Evolutionary conservation across 1,284 basidiomycete genomes (phyloP).

Genomic region (Phylloporus gajari): DNA sequence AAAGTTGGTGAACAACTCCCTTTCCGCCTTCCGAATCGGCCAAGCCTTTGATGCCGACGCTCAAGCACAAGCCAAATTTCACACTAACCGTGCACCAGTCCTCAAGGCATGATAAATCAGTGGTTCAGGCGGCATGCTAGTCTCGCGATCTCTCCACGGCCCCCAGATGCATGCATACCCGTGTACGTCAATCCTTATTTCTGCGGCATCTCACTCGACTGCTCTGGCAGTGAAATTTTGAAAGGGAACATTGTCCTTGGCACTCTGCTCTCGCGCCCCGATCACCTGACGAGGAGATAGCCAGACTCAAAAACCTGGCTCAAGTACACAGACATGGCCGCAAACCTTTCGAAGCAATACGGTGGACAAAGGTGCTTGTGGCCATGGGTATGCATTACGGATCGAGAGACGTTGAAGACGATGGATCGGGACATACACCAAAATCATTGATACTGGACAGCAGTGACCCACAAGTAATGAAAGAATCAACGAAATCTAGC

Average conservation of each 20-base stretch:
- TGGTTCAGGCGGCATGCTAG: too few species aligned
- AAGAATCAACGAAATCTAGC: conserved; percentile 20
- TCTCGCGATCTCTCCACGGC: too few species aligned
- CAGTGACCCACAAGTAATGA: conserved; percentile 17
- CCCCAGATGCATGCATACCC: too few species aligned
- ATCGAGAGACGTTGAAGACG: too few species aligned
- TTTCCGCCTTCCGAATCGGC: conserved; percentile 93
- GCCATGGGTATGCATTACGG: conserved; percentile 29
- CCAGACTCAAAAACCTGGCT: conserved; percentile 58
- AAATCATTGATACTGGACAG: conserved; percentile 12
- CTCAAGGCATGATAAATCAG: too few species aligned
- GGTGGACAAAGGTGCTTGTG: conserved; percentile 47
- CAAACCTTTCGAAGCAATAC: conserved; percentile 18
- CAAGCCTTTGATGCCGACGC: conserved; percentile 87
- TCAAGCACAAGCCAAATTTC: conserved; percentile 80
- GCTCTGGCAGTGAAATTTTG: conserved; percentile 58
- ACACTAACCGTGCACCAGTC: too few species aligned
- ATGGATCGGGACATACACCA: conserved; percentile 14
- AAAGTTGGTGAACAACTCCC: conserved; percentile 89
- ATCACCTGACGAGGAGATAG: conserved; percentile 60
- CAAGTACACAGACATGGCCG: conserved; percentile 41
- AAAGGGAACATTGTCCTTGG: conserved; percentile 59
- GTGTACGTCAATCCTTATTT: too few species aligned
- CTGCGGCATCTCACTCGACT: too few species aligned
- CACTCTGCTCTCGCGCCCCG: conserved; percentile 54